Conservation (phyloP, 768 basidiomycete genomes). For the Antrodiella citrinella region DNA sequence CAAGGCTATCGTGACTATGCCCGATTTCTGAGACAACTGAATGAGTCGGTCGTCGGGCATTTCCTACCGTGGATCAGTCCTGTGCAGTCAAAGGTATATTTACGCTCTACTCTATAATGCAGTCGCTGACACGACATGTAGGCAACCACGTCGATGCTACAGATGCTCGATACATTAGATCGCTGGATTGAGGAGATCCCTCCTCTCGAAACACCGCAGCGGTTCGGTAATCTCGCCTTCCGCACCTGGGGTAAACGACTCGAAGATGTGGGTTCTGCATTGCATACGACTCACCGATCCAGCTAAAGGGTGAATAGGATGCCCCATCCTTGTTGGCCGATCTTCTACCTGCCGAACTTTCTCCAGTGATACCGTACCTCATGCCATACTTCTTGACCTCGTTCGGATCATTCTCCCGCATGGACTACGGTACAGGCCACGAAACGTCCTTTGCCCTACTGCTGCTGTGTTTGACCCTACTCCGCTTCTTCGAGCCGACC, state of each 20-base stretch:
- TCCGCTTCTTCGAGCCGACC: conserved; percentile 53
- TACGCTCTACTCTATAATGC: conserved; percentile 1
- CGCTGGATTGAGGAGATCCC: conserved; percentile 80
- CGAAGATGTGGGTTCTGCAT: conserved; percentile 50
- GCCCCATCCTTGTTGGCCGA: conserved; percentile 39
- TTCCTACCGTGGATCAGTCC: conserved; percentile 35
- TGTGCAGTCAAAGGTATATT: conserved; percentile 19
- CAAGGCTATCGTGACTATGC: conserved; percentile 67
- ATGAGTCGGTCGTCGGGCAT: conserved; percentile 67
- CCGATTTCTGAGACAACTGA: conserved; percentile 68
- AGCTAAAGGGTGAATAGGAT: conserved; percentile 31
- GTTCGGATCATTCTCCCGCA: conserved; percentile 83
- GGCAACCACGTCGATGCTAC: conserved; percentile 41
- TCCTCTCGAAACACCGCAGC: conserved; percentile 61
- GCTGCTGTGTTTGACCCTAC: conserved; percentile 61
- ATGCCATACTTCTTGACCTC: conserved; percentile 73
- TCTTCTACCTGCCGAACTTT: conserved; percentile 40
- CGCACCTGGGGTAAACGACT: conserved; percentile 75
- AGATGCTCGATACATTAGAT: conserved; percentile 58
- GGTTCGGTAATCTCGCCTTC: conserved; percentile 91
- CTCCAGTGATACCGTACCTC: conserved; percentile 48
- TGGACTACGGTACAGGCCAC: conserved; percentile 97
- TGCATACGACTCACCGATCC: not conserved
- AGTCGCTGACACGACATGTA: conserved; percentile 15
- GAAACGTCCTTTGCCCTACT: conserved; percentile 84